Base-by-base conservation (phyloP, 2,329 filamentous ascomycete genomes). In the Aureobasidium pullulans region DNA sequence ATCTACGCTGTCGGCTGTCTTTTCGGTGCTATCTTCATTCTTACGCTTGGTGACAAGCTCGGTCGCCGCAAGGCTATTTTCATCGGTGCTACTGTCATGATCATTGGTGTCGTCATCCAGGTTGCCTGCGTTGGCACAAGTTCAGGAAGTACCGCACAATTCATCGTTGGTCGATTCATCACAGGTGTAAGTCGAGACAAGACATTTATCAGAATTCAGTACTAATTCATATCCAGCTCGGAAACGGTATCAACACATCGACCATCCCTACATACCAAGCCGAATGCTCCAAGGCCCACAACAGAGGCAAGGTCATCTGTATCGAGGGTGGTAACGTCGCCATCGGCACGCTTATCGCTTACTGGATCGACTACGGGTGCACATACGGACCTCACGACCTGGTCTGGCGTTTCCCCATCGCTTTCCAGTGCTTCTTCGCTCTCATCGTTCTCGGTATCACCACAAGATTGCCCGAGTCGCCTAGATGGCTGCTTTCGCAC, bases 261-360 rank as follows among this genome's bases (percentile, higher is more conserved):
- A 81, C 79, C 0, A 80, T 81, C 34, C 79, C 79, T 2, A 79
- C 77, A 6, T 82, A 80, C 64, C 79, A 81, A 69, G 77, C 78
- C 6, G 79, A 81, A 64, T 81, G 78, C 66, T 78, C 78, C 4
- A 75, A 73, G 59, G 78, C 81, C 0, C 79, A 77, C 64, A 84
- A 84, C 69, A 78, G 83, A 63, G 83, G 83, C 63, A 76, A 84
- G 36, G 70, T 85, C 57, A 84, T 85, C 64, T 84, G 82, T 68
- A 82, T 84, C 49, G 81, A 78, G 66, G 80, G 77, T 65, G 79
- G 79, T 66, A 71, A 75, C 34, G 78, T 81, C 46, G 78, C 78
- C 8, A 77, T 80, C 54, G 79, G 79, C 39, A 79, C 76, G 6
- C 66, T 76, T 15, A 79, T 81, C 57, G 78, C 78, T 3, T 80